Evolutionary conservation across 371 early-diverging fungal species (phyloP).

Genomic region (Blakeslea trispora): DNA sequence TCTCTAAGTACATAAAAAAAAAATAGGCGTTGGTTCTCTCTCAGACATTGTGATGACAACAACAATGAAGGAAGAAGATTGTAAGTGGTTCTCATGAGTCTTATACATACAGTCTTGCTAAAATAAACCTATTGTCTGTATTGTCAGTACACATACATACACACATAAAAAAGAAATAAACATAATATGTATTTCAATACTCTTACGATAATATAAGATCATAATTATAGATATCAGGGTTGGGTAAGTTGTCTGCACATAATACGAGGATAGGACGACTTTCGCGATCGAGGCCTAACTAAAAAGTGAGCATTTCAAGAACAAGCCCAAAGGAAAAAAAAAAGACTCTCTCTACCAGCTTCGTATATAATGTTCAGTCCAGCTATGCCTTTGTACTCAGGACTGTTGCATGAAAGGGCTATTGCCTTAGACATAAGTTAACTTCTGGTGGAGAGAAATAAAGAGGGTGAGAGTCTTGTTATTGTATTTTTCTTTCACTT

Average conservation of each 20-base stretch:
- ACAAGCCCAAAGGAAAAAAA: background rate
- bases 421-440: constrained; percentile 40
- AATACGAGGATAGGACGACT: constrained; percentile 81
- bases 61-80: background rate
- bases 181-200: background rate
- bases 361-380: constrained; percentile 51
- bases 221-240: constrained; percentile 75
- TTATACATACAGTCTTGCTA: constrained; percentile 43
- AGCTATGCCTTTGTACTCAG: constrained; percentile 51
- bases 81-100: background rate
- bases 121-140: constrained; percentile 26
- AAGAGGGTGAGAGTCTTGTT: background rate
- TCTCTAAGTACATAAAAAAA: constrained; percentile 35
- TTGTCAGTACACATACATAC: background rate
- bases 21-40: background rate
- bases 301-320: constrained; percentile 2
- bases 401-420: constrained; percentile 35
- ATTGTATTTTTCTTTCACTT: too few species aligned
- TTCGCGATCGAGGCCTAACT: constrained; percentile 79
- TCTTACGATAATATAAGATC: constrained; percentile 75
- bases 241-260: constrained; percentile 80
- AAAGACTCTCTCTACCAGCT: constrained; percentile 45
- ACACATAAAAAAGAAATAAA: too few species aligned
- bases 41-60: too few species aligned
- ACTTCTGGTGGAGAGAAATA: background rate